Conservation (phyloP, 495 filamentous ascomycete genomes). For the Tuber magnatum region DNA sequence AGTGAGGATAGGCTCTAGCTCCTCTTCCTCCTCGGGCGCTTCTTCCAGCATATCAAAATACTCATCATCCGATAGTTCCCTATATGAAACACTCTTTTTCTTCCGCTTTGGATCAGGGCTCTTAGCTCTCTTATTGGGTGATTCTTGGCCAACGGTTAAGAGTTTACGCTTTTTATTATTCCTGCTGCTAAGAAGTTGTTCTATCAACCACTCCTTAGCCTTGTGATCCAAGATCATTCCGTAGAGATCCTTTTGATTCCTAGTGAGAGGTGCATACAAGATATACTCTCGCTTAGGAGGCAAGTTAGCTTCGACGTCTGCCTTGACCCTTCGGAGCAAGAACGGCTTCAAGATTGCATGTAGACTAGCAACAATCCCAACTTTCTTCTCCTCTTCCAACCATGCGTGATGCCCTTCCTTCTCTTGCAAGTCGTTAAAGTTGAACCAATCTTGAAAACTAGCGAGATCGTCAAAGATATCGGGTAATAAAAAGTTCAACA, state of each 20-base stretch:
- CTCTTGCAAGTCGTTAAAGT: constrained; percentile 77
- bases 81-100: constrained; percentile 37
- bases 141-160: constrained; percentile 5
- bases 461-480: constrained; percentile 84
- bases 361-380: constrained; percentile 76
- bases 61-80: constrained; percentile 51
- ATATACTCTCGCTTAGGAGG: constrained; percentile 96
- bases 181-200: constrained; percentile 41
- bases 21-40: constrained; percentile 41
- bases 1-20: constrained; percentile 52
- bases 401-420: constrained; percentile 61
- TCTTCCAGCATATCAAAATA: constrained; percentile 41
- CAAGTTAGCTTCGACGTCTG: constrained; percentile 81
- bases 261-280: constrained; percentile 79
- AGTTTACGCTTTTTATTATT: constrained; percentile 44
- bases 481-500: constrained; percentile 87
- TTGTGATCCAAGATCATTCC: constrained; percentile 77
- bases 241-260: constrained; percentile 84
- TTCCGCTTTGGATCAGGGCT: constrained; percentile 18
- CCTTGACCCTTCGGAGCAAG: constrained; percentile 78
- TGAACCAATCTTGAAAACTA: constrained; percentile 90
- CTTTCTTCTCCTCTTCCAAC: constrained; percentile 68
- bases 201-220: constrained; percentile 61
- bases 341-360: constrained; percentile 90
- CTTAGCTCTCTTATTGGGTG: constrained; percentile 26